Percentiles rank a stretch among this genome's conserved stretches.
phyloP scores from a whole-genome alignment of 768 basidiomycete genomes.

The Cubamyces sp. region DNA sequence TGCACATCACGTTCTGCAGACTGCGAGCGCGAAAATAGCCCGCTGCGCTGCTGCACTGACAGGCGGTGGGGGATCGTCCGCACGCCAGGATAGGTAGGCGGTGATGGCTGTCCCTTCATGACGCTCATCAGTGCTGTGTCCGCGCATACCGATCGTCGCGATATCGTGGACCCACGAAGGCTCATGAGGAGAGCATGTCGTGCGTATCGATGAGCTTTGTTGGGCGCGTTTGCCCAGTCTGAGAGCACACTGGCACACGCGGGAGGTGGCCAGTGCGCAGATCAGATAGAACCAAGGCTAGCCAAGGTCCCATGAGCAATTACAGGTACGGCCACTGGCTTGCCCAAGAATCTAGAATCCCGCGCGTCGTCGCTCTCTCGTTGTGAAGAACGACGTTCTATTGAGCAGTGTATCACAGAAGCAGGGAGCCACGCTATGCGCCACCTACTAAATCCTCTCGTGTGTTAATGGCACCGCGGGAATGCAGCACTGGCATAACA shows the following conservation, averaged over 20 bases:
- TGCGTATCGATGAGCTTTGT: not conserved
- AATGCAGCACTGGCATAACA: too few relatives aligned
- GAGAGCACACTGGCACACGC: too few relatives aligned
- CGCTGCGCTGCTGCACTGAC: too few relatives aligned
- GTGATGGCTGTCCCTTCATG: not conserved
- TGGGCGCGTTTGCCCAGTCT: not conserved
- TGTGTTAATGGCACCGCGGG: too few relatives aligned
- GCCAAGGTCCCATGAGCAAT: constrained; percentile 8
- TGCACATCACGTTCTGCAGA: too few relatives aligned
- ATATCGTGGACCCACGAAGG: too few relatives aligned
- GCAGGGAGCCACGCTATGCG: not conserved
- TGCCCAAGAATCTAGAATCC: constrained; percentile 1
- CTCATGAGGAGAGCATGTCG: too few relatives aligned
- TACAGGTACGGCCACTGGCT: not conserved
- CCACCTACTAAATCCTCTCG: not conserved
- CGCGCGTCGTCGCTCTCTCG: constrained; percentile 1
- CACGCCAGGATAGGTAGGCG: too few relatives aligned
- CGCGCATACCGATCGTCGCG: not conserved
- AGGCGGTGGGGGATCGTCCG: too few relatives aligned
- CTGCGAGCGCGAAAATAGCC: too few relatives aligned
- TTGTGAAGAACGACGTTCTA: not conserved
- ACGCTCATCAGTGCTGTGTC: not conserved
- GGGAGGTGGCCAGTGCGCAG: not conserved
- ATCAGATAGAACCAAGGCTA: constrained; percentile 7
- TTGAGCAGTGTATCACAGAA: constrained; percentile 3